Base-by-base conservation (phyloP, 2,329 filamentous ascomycete genomes). In the Zalaria sp. region DNA sequence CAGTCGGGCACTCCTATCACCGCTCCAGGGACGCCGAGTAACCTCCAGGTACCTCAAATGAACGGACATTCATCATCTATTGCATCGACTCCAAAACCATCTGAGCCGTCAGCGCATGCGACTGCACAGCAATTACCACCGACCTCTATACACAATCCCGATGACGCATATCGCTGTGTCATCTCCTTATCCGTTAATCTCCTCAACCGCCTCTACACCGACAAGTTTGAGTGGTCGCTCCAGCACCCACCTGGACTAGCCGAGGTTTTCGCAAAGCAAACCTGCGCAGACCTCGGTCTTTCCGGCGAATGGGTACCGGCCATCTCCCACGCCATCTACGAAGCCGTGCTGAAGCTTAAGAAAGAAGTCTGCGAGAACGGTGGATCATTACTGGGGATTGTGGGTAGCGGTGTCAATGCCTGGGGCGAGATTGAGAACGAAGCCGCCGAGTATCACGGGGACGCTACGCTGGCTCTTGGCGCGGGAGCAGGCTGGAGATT, bases 201-300 rank as follows among this genome's bases (percentile, higher is more conserved):
- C 25, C 80, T 87, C 41, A 93, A 93, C 43, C 80, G 83, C 52
- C 73, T 96, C 8, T 96, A 95, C 61, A 93, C 85, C 3, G 91
- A 98, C 69, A 94, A 88, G 56, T 96, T 98, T 49, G 89, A 96
- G 59, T 96, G 89, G 89, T 96, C 89, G 4, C 68, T 98, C 18
- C 70, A 94, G 11, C 88, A 96, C 54, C 87, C 88, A 2, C 83
- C 87, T 2, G 89, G 89, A 25, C 87, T 89, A 35, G 86, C 91
- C 0, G 89, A 98, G 60, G 77, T 81, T 8, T 96, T 96, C 59
- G 88, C 91, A 29, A 86, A 85, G 57, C 78, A 86, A 49, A 96
- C 91, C 0, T 96, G 91, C 57, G 83, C 86, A 27, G 91, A 98
- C 57, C 69, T 98, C 5, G 89, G 89, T 5, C 68, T 98, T 41